phyloP scores from a whole-genome alignment of 2,329 filamentous ascomycete genomes.

The Tolypocladium sp. region DNA sequence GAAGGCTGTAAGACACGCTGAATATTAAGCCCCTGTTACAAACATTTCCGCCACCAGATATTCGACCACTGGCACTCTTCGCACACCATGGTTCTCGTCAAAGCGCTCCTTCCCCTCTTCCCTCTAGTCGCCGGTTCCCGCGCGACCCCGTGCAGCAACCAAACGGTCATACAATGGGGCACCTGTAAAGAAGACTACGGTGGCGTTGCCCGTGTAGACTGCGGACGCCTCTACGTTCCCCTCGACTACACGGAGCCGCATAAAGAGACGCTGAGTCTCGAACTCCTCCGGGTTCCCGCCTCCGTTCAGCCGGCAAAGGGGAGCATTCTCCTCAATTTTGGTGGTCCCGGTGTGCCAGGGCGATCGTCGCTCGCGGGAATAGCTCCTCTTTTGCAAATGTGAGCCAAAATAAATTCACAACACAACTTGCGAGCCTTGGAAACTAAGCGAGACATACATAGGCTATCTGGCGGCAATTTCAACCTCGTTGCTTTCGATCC shows the following conservation, averaged over 20 bases:
- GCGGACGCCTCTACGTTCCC: background rate
- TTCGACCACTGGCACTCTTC: background rate
- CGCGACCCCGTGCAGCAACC: background rate
- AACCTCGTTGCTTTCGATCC: constrained; percentile 17
- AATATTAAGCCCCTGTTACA: background rate
- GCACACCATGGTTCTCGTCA: background rate
- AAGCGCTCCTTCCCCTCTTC: background rate
- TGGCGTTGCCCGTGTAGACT: background rate
- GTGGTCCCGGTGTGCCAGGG: constrained; percentile 1
- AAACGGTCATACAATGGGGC: constrained; percentile 1
- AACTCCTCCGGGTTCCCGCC: constrained; percentile 5
- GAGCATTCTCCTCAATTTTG: constrained; percentile 19
- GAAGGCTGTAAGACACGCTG: too few relatives aligned
- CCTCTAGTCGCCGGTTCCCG: background rate
- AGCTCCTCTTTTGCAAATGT: constrained; percentile 3
- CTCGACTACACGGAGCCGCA: constrained; percentile 4
- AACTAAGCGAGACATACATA: background rate
- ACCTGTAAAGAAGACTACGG: background rate
- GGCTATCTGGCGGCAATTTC: constrained; percentile 13
- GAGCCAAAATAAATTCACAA: background rate
- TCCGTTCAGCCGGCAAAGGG: constrained; percentile 12
- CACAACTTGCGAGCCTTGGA: background rate
- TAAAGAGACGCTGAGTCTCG: constrained; percentile 3
- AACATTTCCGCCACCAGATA: background rate
- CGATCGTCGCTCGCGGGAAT: background rate